Percentiles rank a stretch among this genome's conserved stretches.
phyloP scores from a whole-genome alignment of 345 rosid species.

The Populus davidiana region DNA sequence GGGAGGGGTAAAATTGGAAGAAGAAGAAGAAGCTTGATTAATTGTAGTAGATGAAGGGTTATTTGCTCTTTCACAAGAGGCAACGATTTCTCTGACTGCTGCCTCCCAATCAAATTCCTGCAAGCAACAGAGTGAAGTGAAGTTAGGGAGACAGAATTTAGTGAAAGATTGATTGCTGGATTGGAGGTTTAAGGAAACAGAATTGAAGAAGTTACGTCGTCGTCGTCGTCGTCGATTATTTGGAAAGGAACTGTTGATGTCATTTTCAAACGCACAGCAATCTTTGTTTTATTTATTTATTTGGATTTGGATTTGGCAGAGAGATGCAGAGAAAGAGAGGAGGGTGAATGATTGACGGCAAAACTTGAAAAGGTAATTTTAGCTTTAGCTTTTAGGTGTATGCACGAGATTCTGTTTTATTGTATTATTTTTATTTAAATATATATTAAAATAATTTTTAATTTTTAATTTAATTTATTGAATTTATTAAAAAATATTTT shows the following conservation, averaged over 20 bases:
- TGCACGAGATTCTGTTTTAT: no score
- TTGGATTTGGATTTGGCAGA: background rate
- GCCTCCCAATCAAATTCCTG: slow-evolving; percentile 96
- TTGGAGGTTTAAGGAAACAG: slow-evolving; percentile 6
- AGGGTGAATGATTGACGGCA: slow-evolving; percentile 29
- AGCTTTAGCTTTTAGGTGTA: no score
- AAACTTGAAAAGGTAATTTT: slow-evolving; percentile 20
- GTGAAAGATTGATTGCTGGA: background rate
- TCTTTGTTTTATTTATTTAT: background rate
- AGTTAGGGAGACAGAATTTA: background rate
- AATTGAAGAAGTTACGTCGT: slow-evolving; percentile 16
- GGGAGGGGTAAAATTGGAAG: slow-evolving; percentile 30
- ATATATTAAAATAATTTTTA: no score
- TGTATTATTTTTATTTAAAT: no score
- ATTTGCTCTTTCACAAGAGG: slow-evolving; percentile 47
- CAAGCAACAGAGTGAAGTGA: background rate
- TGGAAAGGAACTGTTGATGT: slow-evolving; percentile 33
- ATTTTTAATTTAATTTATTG: no score
- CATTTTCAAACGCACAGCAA: slow-evolving; percentile 19
- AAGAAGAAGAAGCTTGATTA: background rate
- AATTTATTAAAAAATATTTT: no score
- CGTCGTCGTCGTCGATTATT: slow-evolving; percentile 47
- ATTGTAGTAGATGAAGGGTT: slow-evolving; percentile 25
- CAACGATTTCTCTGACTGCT: slow-evolving; percentile 77
- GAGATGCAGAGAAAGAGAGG: background rate